A percentile compares a stretch with the other conserved stretches of the same genome.
phyloP scores from a whole-genome alignment of 148 eudicot genomes.

The Cornus suecica region DNA sequence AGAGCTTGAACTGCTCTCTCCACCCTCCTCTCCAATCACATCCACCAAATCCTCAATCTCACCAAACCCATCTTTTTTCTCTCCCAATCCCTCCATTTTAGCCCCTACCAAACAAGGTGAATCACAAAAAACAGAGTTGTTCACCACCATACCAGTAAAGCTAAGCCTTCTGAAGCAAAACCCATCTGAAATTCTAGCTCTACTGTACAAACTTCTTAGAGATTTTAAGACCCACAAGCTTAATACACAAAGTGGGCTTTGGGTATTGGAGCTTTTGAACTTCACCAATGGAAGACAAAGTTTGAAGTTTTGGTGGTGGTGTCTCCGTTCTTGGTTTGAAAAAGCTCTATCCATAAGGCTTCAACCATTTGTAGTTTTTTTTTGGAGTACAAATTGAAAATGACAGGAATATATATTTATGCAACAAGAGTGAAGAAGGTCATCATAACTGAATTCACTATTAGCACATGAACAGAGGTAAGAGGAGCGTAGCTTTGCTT shows the following conservation, averaged over 20 bases:
- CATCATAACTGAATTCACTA: slow-evolving; percentile 16
- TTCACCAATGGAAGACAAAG: slow-evolving; percentile 14
- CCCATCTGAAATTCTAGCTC: slow-evolving; percentile 21
- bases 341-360: slow-evolving; percentile 28
- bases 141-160: slow-evolving; percentile 28
- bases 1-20: slow-evolving; percentile 53
- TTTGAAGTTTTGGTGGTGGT: slow-evolving; percentile 11
- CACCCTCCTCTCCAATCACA: slow-evolving; percentile 26
- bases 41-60: slow-evolving; percentile 8
- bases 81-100: slow-evolving; percentile 28
- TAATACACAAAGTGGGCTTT: slow-evolving; percentile 17
- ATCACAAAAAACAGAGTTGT: slow-evolving; percentile 29
- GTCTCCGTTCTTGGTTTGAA: slow-evolving; percentile 9
- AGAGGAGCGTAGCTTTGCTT: slow-evolving; percentile 3
- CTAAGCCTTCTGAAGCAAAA: slow-evolving; percentile 19
- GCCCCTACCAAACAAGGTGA: slow-evolving; percentile 24
- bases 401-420: neutral
- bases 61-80: slow-evolving; percentile 17
- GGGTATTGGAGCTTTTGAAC: slow-evolving; percentile 8
- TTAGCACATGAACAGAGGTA: slow-evolving; percentile 7
- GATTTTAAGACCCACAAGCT: slow-evolving; percentile 29
- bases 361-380: slow-evolving; percentile 21
- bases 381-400: slow-evolving; percentile 1
- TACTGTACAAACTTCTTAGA: slow-evolving; percentile 10
- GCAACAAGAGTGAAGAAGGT: neutral